Evolutionary conservation across 805 yeast genomes (phyloP).

Genomic region (Suhomyces sp.): DNA sequence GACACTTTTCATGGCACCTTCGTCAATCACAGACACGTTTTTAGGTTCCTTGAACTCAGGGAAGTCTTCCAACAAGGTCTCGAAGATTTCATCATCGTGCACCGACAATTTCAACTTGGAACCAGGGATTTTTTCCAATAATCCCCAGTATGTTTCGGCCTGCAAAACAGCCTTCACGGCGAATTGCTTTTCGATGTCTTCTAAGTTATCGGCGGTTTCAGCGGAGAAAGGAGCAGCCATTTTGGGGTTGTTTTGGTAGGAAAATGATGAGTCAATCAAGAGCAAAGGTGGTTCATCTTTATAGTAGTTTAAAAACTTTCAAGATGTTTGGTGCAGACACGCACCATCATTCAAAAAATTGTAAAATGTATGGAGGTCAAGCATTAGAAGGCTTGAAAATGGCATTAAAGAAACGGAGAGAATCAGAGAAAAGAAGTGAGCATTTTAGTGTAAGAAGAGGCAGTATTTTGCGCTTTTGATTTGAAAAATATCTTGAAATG

Average conservation of each 20-base stretch:
- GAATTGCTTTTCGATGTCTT: conserved; percentile 94
- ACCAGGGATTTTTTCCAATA: conserved; percentile 75
- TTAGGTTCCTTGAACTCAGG: conserved; percentile 80
- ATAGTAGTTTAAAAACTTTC: no score
- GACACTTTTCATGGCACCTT: conserved; percentile 77
- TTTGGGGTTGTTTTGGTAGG: neutral
- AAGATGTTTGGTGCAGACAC: no score
- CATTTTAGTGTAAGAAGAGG: no score
- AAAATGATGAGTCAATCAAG: no score
- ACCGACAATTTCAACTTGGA: conserved; percentile 71
- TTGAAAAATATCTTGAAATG: no score
- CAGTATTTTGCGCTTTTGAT: no score
- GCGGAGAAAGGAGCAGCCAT: conserved; percentile 63
- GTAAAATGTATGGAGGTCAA: no score
- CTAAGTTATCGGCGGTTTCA: conserved; percentile 90
- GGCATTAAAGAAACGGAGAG: no score
- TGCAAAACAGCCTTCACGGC: conserved; percentile 97
- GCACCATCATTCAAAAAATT: no score
- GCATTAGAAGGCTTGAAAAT: no score
- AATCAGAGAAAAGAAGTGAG: no score
- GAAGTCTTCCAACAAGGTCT: conserved; percentile 62
- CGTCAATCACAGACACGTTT: conserved; percentile 58
- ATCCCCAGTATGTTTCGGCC: conserved; percentile 90
- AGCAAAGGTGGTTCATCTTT: no score
- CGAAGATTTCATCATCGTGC: conserved; percentile 69